phyloP scores from a whole-genome alignment of 2,329 filamentous ascomycete species.

The Pestalotiopsis fici region DNA sequence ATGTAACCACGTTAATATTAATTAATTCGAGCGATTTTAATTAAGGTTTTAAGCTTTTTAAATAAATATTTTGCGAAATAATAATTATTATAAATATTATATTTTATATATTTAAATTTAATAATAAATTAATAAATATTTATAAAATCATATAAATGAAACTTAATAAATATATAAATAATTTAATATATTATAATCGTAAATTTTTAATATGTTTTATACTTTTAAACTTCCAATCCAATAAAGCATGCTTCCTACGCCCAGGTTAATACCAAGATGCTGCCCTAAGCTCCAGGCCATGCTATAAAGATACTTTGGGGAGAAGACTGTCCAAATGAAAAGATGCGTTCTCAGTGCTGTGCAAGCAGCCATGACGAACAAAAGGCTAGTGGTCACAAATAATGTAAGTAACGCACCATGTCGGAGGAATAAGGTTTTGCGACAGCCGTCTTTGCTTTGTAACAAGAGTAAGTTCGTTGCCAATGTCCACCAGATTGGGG shows the following conservation, averaged over 20 bases:
- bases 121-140: too few species aligned
- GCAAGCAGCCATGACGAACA: constrained; percentile 86
- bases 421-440: constrained; percentile 34
- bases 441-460: constrained; percentile 19
- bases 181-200: too few species aligned
- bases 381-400: constrained; percentile 65
- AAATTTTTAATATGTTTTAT: too few species aligned
- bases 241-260: constrained; percentile 60
- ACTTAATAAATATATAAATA: too few species aligned
- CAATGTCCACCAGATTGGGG: constrained; percentile 82
- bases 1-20: too few species aligned
- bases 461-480: constrained; percentile 64
- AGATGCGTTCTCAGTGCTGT: constrained; percentile 82
- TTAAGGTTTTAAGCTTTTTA: too few species aligned
- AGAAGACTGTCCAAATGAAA: constrained; percentile 99
- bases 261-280: constrained; percentile 74
- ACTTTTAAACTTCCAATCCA: constrained; percentile 41
- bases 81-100: too few species aligned
- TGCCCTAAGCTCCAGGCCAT: constrained; percentile 85
- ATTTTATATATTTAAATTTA: not conserved
- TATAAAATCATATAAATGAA: too few species aligned
- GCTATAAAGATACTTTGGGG: constrained; percentile 91
- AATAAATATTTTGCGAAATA: too few species aligned
- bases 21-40: too few species aligned
- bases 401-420: constrained; percentile 69